These are phyloP conservation scores for Tardiomyces depauwii DNA, from an alignment of 1,139 yeast genomes.

Conservation along the genomic window DNA sequence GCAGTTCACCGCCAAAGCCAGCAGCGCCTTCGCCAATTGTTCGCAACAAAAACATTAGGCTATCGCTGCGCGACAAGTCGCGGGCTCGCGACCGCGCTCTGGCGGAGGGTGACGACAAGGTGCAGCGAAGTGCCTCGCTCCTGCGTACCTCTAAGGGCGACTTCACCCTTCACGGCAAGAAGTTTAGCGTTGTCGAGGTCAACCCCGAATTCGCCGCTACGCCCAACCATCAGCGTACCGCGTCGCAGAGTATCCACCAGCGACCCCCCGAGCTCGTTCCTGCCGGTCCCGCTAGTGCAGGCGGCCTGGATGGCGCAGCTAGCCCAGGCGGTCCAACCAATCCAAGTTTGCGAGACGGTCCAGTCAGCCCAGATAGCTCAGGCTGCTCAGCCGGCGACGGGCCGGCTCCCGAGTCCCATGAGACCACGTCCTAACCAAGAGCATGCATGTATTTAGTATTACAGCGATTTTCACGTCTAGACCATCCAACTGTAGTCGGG, in stretches of 20 bases:
- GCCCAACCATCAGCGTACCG: slow-evolving; percentile 1
- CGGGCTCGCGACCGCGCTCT: slow-evolving; percentile 1
- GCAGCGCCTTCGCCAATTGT: neutral
- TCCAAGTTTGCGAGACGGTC: no score
- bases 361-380: no score
- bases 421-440: no score
- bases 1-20: neutral
- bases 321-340: neutral
- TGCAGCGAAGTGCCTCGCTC: slow-evolving; percentile 17
- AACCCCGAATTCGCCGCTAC: slow-evolving; percentile 23
- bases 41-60: neutral
- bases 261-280: neutral
- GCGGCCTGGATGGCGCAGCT: neutral
- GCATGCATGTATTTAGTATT: no score
- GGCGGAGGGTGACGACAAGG: slow-evolving; percentile 1
- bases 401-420: no score
- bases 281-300: neutral
- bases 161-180: slow-evolving; percentile 23
- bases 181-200: slow-evolving; percentile 24
- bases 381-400: no score
- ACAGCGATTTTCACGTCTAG: no score
- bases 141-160: slow-evolving; percentile 18
- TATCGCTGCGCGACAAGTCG: slow-evolving; percentile 6
- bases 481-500: no score
- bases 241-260: neutral